phyloP scores from a whole-genome alignment of 2,329 filamentous ascomycete genomes.

The Aureobasidium namibiae region DNA sequence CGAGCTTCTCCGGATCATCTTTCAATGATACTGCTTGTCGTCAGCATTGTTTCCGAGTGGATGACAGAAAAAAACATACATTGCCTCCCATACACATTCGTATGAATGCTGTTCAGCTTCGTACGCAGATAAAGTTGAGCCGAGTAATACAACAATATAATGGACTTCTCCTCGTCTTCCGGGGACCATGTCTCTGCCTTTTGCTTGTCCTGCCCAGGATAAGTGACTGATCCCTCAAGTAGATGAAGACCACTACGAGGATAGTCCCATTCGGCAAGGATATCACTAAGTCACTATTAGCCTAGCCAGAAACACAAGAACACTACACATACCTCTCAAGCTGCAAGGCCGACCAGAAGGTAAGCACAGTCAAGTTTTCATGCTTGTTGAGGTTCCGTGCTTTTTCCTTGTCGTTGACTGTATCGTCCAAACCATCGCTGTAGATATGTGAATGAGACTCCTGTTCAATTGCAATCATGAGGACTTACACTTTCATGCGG shows the following conservation, averaged over 20 bases:
- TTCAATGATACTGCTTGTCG: background rate
- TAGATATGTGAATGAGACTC: background rate
- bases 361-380: constrained; percentile 45
- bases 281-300: constrained; percentile 53
- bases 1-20: constrained; percentile 1
- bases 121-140: constrained; percentile 55
- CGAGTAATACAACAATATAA: constrained; percentile 50
- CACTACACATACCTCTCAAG: constrained; percentile 61
- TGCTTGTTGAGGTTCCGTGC: constrained; percentile 17
- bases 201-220: background rate
- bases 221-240: constrained; percentile 47
- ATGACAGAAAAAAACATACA: constrained; percentile 19
- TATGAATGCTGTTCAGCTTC: constrained; percentile 48
- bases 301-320: background rate
- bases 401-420: constrained; percentile 10
- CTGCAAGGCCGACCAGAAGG: constrained; percentile 91
- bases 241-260: constrained; percentile 48
- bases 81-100: constrained; percentile 43
- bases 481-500: constrained; percentile 13
- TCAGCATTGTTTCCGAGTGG: background rate
- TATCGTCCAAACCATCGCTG: background rate
- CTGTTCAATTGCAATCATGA: background rate
- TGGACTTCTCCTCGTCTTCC: constrained; percentile 19
- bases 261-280: constrained; percentile 67
- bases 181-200: background rate